Conservation (phyloP, 441 rosid genomes). For the Raphanus hybrid region DNA sequence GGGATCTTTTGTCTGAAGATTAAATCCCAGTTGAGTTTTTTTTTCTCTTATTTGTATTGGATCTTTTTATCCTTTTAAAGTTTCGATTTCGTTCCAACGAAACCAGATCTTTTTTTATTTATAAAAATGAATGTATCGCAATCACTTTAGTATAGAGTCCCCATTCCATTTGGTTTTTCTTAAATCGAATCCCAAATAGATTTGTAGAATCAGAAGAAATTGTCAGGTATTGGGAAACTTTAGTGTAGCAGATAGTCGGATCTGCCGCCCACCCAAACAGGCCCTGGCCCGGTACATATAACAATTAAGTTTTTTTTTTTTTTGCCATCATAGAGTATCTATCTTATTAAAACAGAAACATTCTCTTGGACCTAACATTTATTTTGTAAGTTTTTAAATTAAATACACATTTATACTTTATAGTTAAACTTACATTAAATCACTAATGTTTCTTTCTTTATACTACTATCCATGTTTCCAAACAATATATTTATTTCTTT, state of each 20-base stretch:
- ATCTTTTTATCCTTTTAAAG: conserved; percentile 5
- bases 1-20: conserved; percentile 31
- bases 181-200: conserved; percentile 4
- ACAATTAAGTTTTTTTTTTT: too few relatives aligned
- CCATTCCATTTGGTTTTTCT: conserved; percentile 9
- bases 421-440: too few relatives aligned
- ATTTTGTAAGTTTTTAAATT: too few relatives aligned
- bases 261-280: conserved; percentile 28
- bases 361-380: too few relatives aligned
- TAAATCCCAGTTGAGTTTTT: conserved; percentile 1
- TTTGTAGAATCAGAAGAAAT: conserved; percentile 37
- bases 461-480: too few relatives aligned
- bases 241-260: conserved; percentile 27
- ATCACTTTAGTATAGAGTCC: conserved; percentile 24
- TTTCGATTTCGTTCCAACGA: conserved; percentile 32
- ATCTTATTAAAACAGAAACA: too few relatives aligned
- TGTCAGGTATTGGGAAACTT: conserved; percentile 32
- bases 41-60: conserved; percentile 6
- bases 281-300: background rate
- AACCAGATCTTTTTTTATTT: conserved; percentile 14
- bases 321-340: too few relatives aligned
- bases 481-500: too few relatives aligned
- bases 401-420: too few relatives aligned
- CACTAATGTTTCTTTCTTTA: too few relatives aligned
- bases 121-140: background rate